Percentiles rank a stretch among this genome's conserved stretches.
phyloP scores from a whole-genome alignment of 1,284 basidiomycete genomes.

The Fomitopsis schrenkii region DNA sequence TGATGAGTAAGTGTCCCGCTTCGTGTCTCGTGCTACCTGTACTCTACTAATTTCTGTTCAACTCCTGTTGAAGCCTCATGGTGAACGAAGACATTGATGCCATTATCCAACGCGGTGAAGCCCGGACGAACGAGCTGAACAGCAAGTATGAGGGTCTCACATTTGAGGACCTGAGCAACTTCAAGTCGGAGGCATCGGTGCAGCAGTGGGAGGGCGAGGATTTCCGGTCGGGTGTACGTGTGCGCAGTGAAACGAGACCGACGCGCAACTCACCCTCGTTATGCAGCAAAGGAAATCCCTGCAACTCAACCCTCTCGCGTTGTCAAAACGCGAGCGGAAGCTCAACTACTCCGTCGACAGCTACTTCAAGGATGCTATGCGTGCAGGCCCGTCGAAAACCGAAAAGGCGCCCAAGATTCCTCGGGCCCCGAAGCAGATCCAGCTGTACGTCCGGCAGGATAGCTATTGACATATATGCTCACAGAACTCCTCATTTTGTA shows the following conservation, averaged over 20 bases:
- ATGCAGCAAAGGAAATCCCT: slow-evolving; percentile 59
- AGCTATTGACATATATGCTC: background rate
- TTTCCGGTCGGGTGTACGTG: slow-evolving; percentile 69
- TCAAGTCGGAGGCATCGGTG: slow-evolving; percentile 88
- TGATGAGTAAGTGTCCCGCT: slow-evolving; percentile 47
- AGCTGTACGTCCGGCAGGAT: slow-evolving; percentile 49
- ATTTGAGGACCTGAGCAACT: slow-evolving; percentile 94
- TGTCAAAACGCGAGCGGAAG: slow-evolving; percentile 95
- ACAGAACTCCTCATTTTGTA: slow-evolving; percentile 27
- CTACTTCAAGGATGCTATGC: slow-evolving; percentile 93
- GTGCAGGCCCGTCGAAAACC: slow-evolving; percentile 71
- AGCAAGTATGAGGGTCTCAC: slow-evolving; percentile 93
- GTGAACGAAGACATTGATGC: slow-evolving; percentile 94
- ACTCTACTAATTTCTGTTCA: background rate
- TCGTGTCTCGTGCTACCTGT: background rate
- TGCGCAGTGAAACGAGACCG: too few relatives aligned
- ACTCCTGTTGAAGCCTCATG: slow-evolving; percentile 48
- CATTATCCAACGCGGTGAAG: slow-evolving; percentile 91
- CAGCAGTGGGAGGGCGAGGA: slow-evolving; percentile 98
- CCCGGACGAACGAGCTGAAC: slow-evolving; percentile 85
- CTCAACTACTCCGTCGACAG: slow-evolving; percentile 93
- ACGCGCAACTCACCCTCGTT: background rate
- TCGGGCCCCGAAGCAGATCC: slow-evolving; percentile 86
- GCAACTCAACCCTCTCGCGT: slow-evolving; percentile 81
- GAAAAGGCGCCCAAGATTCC: slow-evolving; percentile 86